Evolutionary conservation across 495 filamentous ascomycete genomes (phyloP).

Genomic region (Xylaria scruposa): DNA sequence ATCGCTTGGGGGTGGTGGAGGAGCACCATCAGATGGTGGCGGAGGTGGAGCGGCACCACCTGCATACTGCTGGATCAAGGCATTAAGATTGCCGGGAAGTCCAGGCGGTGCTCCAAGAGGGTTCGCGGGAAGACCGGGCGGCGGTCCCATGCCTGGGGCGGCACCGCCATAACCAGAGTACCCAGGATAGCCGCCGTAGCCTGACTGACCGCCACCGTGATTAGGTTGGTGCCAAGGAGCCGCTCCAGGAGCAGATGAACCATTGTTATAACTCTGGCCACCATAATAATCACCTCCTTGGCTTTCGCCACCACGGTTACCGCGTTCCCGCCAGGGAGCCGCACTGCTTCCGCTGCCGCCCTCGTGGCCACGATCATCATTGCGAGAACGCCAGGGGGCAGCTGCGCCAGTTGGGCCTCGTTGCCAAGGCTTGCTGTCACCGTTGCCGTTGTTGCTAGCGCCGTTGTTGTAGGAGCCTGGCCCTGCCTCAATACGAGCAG

Average conservation of each 20-base stretch:
- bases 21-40: conserved; percentile 61
- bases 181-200: conserved; percentile 54
- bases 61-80: conserved; percentile 71
- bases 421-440: conserved; percentile 85
- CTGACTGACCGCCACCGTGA: conserved; percentile 52
- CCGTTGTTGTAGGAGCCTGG: conserved; percentile 63
- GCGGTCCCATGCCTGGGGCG: conserved; percentile 61
- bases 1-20: conserved; percentile 78
- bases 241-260: conserved; percentile 57
- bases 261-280: conserved; percentile 48
- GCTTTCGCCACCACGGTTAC: conserved; percentile 42
- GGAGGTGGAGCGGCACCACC: conserved; percentile 64
- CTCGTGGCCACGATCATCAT: conserved; percentile 51
- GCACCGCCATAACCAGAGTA: conserved; percentile 26
- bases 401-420: conserved; percentile 85
- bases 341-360: conserved; percentile 40
- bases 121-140: conserved; percentile 64
- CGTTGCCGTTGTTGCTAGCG: conserved; percentile 44
- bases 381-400: conserved; percentile 73
- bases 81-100: conserved; percentile 61
- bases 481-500: conserved; percentile 87
- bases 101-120: conserved; percentile 66
- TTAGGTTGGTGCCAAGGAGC: conserved; percentile 75
- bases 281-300: conserved; percentile 54
- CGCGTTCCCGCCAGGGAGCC: conserved; percentile 61